Evolutionary conservation across 73 alveolate species (phyloP), one percentile per base, ranked within the genome.

Genomic region (Symbiodinium natans): DNA sequence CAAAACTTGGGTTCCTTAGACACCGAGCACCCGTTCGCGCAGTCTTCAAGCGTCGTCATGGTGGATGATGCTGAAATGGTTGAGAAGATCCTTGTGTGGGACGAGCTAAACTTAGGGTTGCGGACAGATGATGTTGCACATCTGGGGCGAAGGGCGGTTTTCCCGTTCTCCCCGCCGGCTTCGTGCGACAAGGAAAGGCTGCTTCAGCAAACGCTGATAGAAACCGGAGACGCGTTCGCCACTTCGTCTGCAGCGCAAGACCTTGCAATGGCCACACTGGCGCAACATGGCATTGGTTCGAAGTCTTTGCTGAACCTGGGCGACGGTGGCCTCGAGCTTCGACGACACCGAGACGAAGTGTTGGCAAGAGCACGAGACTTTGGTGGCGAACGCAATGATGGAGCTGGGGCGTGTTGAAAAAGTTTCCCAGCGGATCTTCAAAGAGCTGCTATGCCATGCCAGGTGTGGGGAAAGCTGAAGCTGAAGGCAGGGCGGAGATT

Each of bases 121-220:
- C 85, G 85, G 41, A 74, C 68, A 15, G 85, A 74, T 74, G 85
- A 74, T 74, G 43, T 19, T 41, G 31, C 25, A 27, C 85, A 74
- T 74, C 85, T 74, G 27, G 85, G 85, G 25, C 48, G 85, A 36
- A 74, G 85, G 29, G 85, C 36, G 31, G 85, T 36, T 74, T 74
- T 74, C 25, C 85, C 85, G 31, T 74, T 74, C 36, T 74, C 85
- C 23, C 85, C 85, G 25, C 85, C 85, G 7, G 85, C 85, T 41
- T 74, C 31, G 85, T 74, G 85, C 23, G 85, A 74, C 36, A 43
- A 74, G 31, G 85, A 74, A 29, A 27, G 41, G 85, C 46, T 74
- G 41, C 85, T 74, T 31, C 85, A 74, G 85, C 85, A 74, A 36
- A 33, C 85, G 21, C 42, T 74, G 85, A 31, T 74, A 27, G 41